Percentiles rank a stretch among this genome's conserved stretches.
These are phyloP conservation scores for Fusarium hainanense DNA, from an alignment of 2,329 filamentous ascomycete species.

Conservation along the genomic window DNA sequence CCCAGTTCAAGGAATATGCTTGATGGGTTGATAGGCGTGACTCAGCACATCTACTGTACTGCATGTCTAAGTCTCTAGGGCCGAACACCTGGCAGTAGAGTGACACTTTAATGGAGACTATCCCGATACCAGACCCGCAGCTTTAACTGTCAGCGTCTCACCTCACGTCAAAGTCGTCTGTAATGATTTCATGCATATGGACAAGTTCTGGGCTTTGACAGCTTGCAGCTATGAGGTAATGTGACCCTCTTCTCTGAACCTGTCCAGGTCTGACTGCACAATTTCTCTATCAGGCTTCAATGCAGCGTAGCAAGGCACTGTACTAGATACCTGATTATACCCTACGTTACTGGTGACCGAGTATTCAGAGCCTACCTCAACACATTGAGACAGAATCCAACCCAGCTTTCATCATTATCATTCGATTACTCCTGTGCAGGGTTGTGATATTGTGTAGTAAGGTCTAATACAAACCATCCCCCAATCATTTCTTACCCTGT, in stretches of 20 bases:
- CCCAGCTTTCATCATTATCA: not conserved
- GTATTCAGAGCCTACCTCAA: not conserved
- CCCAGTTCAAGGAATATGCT: conserved; percentile 13
- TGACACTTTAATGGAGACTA: conserved; percentile 9
- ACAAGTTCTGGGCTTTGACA: conserved; percentile 4
- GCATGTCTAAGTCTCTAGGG: not conserved
- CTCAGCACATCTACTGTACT: not conserved
- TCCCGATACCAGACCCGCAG: conserved; percentile 19
- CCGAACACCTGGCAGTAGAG: not conserved
- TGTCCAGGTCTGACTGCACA: not conserved
- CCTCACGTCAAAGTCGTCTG: not conserved
- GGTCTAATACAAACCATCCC: not conserved
- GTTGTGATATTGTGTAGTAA: not conserved
- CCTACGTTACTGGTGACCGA: not conserved
- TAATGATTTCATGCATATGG: conserved; percentile 14
- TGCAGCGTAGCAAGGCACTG: not conserved
- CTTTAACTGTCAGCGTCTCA: conserved; percentile 5
- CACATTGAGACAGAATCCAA: not conserved
- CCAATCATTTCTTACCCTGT: conserved; percentile 35
- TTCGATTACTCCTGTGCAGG: conserved; percentile 1
- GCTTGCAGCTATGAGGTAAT: conserved; percentile 7
- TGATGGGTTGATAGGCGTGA: conserved; percentile 8
- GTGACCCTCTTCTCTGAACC: not conserved
- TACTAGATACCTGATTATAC: not conserved
- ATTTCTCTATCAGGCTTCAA: conserved; percentile 11